Base-by-base conservation (phyloP, 768 basidiomycete species). In the Symmetrospora coprosmae region DNA sequence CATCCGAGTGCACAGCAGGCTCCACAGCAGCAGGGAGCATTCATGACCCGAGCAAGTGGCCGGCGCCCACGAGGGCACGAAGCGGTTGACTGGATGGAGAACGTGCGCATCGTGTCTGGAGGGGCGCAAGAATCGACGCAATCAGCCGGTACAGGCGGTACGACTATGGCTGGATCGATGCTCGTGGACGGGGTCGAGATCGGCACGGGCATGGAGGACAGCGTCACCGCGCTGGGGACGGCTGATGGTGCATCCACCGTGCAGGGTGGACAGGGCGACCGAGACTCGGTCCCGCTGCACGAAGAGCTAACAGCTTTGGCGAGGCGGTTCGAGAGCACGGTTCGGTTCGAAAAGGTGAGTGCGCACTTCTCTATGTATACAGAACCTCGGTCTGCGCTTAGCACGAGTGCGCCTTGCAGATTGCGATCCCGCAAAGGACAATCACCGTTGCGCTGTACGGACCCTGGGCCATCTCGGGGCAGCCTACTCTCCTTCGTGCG, bases 301-400 rank as follows among this genome's bases (percentile, higher is more conserved):
- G 62, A 63, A 23, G 62, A 63, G 52, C 41, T 63, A 39, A 58
- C 62, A 16, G 34, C 43, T 30, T 30, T 47, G 23, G 52, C 43
- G 7, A 60, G 52, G 40, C 35, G 31, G 7, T 48, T 63, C 30
- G 30, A 46, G n/a, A 41, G 48, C 23, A 40, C 46, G 25, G 46
- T 63, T 34, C 52, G 56, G 17, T 63, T 63, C 39, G 62, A 63
- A 33, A 63, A 63, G 55, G 62, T 62, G 37, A 38, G 28, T 37
- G n/a, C 30, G 45, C 25, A 25, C 30, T 35, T n/a, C n/a, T n/a
- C n/a, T n/a, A n/a, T n/a, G n/a, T n/a, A n/a, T n/a, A n/a, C n/a
- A n/a, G n/a, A n/a, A n/a, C n/a, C n/a, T n/a, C n/a, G n/a, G n/a
- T n/a, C n/a, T n/a, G n/a, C n/a, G n/a, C n/a, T n/a, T n/a, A n/a